These are phyloP conservation scores for Fusarium fujikuroi DNA, from an alignment of 2,329 filamentous ascomycete species.

Conservation along the genomic window DNA sequence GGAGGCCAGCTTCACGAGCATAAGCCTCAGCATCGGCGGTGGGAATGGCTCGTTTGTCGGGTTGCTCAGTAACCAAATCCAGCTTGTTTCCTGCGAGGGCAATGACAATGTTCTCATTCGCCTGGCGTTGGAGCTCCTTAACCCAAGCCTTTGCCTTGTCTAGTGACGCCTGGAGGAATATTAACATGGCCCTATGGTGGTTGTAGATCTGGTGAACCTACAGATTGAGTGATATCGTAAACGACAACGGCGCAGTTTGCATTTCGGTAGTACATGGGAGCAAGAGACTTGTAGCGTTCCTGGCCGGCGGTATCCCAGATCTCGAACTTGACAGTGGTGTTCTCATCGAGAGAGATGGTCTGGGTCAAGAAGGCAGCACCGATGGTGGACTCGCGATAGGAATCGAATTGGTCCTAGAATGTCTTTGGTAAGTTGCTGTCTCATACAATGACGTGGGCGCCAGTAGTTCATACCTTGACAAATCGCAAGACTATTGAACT, in stretches of 20 bases:
- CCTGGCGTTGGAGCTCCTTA: constrained; percentile 97
- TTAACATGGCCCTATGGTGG: constrained; percentile 22
- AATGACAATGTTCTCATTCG: constrained; percentile 99
- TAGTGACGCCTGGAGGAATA: constrained; percentile 73
- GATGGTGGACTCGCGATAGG: constrained; percentile 96
- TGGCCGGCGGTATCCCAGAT: constrained; percentile 99
- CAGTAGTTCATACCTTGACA: constrained; percentile 78
- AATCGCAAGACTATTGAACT: constrained; percentile 98
- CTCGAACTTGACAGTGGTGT: constrained; percentile 99
- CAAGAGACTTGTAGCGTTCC: constrained; percentile 98
- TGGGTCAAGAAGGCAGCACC: constrained; percentile 98
- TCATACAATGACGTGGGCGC: not conserved
- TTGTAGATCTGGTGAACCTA: constrained; percentile 60
- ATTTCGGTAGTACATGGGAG: constrained; percentile 99
- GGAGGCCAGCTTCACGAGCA: constrained; percentile 88
- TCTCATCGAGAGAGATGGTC: constrained; percentile 97
- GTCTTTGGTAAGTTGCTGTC: constrained; percentile 26
- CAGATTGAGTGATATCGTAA: constrained; percentile 99
- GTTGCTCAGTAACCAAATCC: constrained; percentile 92
- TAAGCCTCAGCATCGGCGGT: constrained; percentile 95
- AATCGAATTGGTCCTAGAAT: constrained; percentile 94
- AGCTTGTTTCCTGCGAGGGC: constrained; percentile 97
- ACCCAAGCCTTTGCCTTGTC: constrained; percentile 99
- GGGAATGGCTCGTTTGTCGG: constrained; percentile 92
- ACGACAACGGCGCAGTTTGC: constrained; percentile 99